Evolutionary conservation across 306 rosid species (phyloP), one percentile per base, ranked within the genome.

Genomic region (Vicia faba): DNA sequence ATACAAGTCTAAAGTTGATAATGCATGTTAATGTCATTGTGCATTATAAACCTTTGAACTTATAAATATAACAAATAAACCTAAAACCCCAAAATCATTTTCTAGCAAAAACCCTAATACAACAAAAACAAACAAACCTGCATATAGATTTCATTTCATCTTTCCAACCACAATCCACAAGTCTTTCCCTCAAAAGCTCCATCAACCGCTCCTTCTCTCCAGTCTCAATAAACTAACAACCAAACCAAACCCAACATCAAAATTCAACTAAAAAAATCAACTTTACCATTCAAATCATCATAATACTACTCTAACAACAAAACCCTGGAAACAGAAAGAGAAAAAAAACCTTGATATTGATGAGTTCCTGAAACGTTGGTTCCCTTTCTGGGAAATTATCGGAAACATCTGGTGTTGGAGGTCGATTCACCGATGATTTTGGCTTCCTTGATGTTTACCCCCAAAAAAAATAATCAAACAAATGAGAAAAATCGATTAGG

Each of bases 141-240:
- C 97, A 91, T 33, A 86, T 83, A 23, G 91, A 60, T 80, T 91
- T 88, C 97, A 91, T 91, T 69, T 91, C 97, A 85, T 88, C 97
- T 81, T 87, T 88, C 97, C 97, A 91, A 38, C 97, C 97, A 71
- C 96, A 91, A 61, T 91, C 97, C 11, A 86, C 85, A n/a, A 91
- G 95, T 60, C 95, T 88, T 72, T 88, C 97, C 85, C 97, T 88
- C 75, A 91, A 69, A 29, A 88, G 91, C 75, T 91, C 96, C 86
- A 84, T 91, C 3, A 91, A 62, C 67, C 91, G 83, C 83, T 88
- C 97, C 49, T 91, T 91, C 75, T 91, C 96, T 5, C 96, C 97
- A 44, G 83, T 88, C 79, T 91, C 96, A n/a, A 88, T 82, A 84
- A 91, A 72, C 97, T 91, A 33, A 10, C 29, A 54, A 26, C 3